Evolutionary conservation across 1,139 yeast genomes (phyloP).

Genomic region (Eremothecium cymbalariae): DNA sequence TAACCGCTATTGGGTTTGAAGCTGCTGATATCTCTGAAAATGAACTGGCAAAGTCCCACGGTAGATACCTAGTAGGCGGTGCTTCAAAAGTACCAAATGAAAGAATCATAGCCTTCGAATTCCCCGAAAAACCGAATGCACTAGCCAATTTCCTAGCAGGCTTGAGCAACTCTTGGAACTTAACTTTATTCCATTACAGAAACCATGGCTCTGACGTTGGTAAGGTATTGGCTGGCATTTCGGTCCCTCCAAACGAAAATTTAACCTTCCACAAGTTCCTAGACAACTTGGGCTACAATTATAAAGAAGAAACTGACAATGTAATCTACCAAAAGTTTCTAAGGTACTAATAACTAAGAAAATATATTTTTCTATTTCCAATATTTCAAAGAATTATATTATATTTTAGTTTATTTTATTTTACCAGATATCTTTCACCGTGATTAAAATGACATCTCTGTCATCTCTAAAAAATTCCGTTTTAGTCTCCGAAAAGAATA

Average conservation of each 20-base stretch:
- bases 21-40: slow-evolving; percentile 83
- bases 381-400: too few relatives aligned
- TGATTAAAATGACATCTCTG: too few relatives aligned
- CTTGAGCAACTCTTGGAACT: slow-evolving; percentile 75
- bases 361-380: too few relatives aligned
- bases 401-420: too few relatives aligned
- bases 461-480: too few relatives aligned
- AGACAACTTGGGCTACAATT: slow-evolving; percentile 64
- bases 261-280: slow-evolving; percentile 61
- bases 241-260: slow-evolving; percentile 66
- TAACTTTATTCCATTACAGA: slow-evolving; percentile 90
- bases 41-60: slow-evolving; percentile 93
- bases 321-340: slow-evolving; percentile 73
- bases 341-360: slow-evolving; percentile 31
- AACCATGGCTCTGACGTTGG: slow-evolving; percentile 95
- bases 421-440: too few relatives aligned
- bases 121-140: slow-evolving; percentile 97
- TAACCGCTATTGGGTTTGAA: slow-evolving; percentile 46
- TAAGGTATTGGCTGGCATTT: slow-evolving; percentile 81
- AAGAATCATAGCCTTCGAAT: slow-evolving; percentile 74
- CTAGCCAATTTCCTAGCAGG: slow-evolving; percentile 67
- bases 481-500: too few relatives aligned
- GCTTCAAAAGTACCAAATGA: slow-evolving; percentile 61
- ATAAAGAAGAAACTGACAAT: slow-evolving; percentile 76
- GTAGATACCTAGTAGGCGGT: slow-evolving; percentile 93